Evolutionary conservation across 208 protist genomes (phyloP).

Genomic region (Wallacemonas sp.): DNA sequence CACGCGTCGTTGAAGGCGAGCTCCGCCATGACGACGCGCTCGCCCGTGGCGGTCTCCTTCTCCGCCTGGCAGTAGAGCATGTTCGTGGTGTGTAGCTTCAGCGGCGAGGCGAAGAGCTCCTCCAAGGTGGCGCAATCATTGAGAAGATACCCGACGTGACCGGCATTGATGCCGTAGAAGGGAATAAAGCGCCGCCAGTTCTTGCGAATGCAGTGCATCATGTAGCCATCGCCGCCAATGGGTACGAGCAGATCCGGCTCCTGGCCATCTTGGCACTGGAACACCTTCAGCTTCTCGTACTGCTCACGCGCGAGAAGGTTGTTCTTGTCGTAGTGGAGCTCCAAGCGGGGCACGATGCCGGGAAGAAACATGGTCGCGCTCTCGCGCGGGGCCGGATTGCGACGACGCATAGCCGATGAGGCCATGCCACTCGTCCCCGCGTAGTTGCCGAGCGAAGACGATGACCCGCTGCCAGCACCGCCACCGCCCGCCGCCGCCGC

Average conservation of each 20-base stretch:
- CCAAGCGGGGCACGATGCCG: slow-evolving; percentile 76
- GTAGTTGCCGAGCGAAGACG: too few relatives aligned
- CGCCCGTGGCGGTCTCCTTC: slow-evolving; percentile 59
- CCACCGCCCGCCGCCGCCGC: slow-evolving; percentile 5
- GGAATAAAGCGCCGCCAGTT: slow-evolving; percentile 91
- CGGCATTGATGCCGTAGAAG: slow-evolving; percentile 91
- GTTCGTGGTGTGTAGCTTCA: slow-evolving; percentile 84
- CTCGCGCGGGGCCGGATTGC: slow-evolving; percentile 20
- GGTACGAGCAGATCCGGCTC: slow-evolving; percentile 90
- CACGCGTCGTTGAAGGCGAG: slow-evolving; percentile 92
- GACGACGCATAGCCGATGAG: slow-evolving; percentile 26
- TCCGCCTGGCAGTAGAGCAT: slow-evolving; percentile 91
- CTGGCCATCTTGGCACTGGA: slow-evolving; percentile 55
- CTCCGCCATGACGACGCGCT: slow-evolving; percentile 73
- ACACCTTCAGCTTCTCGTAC: slow-evolving; percentile 81
- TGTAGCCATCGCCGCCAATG: slow-evolving; percentile 91
- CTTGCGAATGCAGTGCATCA: slow-evolving; percentile 92
- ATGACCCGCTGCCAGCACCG: neutral
- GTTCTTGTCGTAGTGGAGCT: slow-evolving; percentile 87
- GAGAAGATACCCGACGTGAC: slow-evolving; percentile 86
- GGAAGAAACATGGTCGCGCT: slow-evolving; percentile 58
- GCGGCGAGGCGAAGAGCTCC: slow-evolving; percentile 81
- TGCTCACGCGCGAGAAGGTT: slow-evolving; percentile 80
- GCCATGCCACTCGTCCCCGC: too few relatives aligned
- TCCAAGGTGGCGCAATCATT: slow-evolving; percentile 80